Percentiles rank a stretch among this genome's conserved stretches.
Evolutionary conservation across 805 yeast genomes (phyloP).

Genomic region (Candida stauntonica): DNA sequence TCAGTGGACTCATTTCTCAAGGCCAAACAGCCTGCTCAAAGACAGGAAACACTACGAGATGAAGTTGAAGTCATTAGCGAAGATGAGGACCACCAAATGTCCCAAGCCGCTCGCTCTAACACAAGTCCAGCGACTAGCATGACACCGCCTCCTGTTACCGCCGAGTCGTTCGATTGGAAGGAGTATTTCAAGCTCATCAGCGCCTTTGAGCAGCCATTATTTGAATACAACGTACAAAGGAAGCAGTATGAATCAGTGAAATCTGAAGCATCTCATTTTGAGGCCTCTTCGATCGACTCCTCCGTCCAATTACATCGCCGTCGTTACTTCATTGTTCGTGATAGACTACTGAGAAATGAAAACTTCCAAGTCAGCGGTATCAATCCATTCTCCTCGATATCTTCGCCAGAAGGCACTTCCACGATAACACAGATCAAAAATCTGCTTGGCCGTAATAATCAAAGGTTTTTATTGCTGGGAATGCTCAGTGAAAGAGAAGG

Average conservation of each 20-base stretch:
- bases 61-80: conserved; percentile 7
- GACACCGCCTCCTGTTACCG: conserved; percentile 25
- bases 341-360: conserved; percentile 72
- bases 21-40: conserved; percentile 2
- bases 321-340: conserved; percentile 61
- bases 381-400: conserved; percentile 33
- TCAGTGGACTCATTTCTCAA: conserved; percentile 15
- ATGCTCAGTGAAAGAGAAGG: conserved; percentile 45
- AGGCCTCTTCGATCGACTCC: conserved; percentile 26
- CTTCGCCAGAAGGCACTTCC: conserved; percentile 12
- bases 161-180: conserved; percentile 54
- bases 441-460: conserved; percentile 78
- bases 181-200: conserved; percentile 67
- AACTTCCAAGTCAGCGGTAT: conserved; percentile 46
- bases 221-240: conserved; percentile 54
- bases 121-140: conserved; percentile 26
- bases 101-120: conserved; percentile 3
- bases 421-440: conserved; percentile 74
- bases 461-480: conserved; percentile 74
- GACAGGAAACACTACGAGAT: conserved; percentile 15
- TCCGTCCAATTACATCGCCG: conserved; percentile 42
- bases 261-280: conserved; percentile 19
- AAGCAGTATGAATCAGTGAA: conserved; percentile 51
- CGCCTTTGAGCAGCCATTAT: conserved; percentile 60
- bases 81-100: conserved; percentile 12